Evolutionary conservation across 371 early-diverging fungal species (phyloP).

Genomic region (Rhizopus stolonifer): DNA sequence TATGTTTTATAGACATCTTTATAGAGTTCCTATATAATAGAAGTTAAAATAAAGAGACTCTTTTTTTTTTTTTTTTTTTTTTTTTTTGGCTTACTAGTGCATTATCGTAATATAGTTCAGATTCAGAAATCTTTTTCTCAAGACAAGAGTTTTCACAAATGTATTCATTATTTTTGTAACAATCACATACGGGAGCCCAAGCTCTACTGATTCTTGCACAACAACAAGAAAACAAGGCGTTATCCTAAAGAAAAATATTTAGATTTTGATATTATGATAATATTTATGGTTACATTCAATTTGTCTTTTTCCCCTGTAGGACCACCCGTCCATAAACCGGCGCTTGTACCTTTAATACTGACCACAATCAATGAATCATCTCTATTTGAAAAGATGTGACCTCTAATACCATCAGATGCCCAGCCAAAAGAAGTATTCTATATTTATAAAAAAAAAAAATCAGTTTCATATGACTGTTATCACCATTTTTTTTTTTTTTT

Average conservation of each 20-base stretch:
- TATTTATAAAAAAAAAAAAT: too few species aligned
- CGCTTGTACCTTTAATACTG: conserved; percentile 89
- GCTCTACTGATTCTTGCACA: conserved; percentile 85
- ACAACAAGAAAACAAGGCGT: conserved; percentile 95
- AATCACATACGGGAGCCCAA: conserved; percentile 87
- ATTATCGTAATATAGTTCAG: conserved; percentile 79
- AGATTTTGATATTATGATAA: not conserved
- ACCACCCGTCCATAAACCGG: conserved; percentile 69
- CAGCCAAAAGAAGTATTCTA: conserved; percentile 85
- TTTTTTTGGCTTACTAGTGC: conserved; percentile 72
- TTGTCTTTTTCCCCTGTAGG: conserved; percentile 81
- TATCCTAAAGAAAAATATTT: conserved; percentile 58
- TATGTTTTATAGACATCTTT: conserved; percentile 60
- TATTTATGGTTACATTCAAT: conserved; percentile 60
- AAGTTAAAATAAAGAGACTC: not conserved
- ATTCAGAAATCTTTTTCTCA: conserved; percentile 53
- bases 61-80: not conserved
- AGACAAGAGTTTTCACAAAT: conserved; percentile 70
- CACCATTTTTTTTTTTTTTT: too few species aligned
- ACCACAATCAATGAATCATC: conserved; percentile 74
- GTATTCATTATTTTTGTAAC: conserved; percentile 56
- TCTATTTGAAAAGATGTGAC: conserved; percentile 81
- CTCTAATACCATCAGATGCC: conserved; percentile 83
- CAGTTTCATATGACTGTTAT: too few species aligned
- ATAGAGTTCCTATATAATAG: conserved; percentile 26